Evolutionary conservation across 2,329 filamentous ascomycete genomes (phyloP).

Genomic region (Trichocomaceae sp.): DNA sequence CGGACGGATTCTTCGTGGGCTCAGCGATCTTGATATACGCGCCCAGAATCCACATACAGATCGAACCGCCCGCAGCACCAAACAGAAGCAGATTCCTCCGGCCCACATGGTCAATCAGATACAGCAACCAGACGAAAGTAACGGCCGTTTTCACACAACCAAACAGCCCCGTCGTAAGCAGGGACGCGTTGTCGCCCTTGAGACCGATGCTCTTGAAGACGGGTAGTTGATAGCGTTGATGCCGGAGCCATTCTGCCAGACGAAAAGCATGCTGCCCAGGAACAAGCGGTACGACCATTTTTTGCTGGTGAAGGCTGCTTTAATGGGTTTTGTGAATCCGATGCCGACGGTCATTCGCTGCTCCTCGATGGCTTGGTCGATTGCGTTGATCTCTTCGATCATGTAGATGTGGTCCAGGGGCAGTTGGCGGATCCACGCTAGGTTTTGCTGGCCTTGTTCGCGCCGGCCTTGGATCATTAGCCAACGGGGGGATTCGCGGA

Average conservation of each 20-base stretch:
- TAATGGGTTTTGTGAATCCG: slow-evolving; percentile 13
- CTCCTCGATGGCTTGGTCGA: background rate
- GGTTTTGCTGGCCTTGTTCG: slow-evolving; percentile 55
- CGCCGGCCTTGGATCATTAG: slow-evolving; percentile 61
- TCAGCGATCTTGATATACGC: slow-evolving; percentile 32
- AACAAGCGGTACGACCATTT: slow-evolving; percentile 66
- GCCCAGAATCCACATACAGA: slow-evolving; percentile 34
- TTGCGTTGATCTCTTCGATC: slow-evolving; percentile 56
- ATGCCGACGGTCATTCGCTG: background rate
- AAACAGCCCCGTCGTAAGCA: slow-evolving; percentile 67
- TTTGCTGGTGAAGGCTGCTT: slow-evolving; percentile 43
- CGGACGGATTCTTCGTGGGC: slow-evolving; percentile 22
- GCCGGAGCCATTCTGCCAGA: slow-evolving; percentile 9
- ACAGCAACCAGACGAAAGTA: slow-evolving; percentile 63
- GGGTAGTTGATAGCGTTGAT: slow-evolving; percentile 19
- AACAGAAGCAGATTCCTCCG: slow-evolving; percentile 58
- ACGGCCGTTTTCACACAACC: slow-evolving; percentile 67
- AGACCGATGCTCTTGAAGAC: slow-evolving; percentile 63
- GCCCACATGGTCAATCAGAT: slow-evolving; percentile 60
- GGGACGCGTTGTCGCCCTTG: slow-evolving; percentile 50
- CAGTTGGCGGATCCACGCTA: slow-evolving; percentile 42
- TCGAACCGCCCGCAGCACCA: slow-evolving; percentile 55
- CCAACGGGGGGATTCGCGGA: slow-evolving; percentile 63
- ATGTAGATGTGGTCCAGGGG: slow-evolving; percentile 53
- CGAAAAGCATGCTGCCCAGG: slow-evolving; percentile 65